Evolutionary conservation across 2,329 filamentous ascomycete species (phyloP).

Genomic region (Ceratocystis alfenasii): DNA sequence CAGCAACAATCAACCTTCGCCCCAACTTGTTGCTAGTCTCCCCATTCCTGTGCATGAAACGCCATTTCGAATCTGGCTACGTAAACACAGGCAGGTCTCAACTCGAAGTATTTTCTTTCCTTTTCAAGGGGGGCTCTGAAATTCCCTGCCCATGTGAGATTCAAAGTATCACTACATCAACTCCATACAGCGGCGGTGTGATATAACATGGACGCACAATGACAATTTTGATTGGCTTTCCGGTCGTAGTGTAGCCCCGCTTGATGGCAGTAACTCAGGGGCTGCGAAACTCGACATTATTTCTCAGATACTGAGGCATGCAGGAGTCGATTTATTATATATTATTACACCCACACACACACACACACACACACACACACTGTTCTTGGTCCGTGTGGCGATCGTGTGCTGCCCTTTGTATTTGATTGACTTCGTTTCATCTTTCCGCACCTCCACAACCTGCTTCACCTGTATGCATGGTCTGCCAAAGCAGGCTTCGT

Average conservation of each 20-base stretch:
- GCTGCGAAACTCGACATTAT: background rate
- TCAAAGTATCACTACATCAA: too few species aligned
- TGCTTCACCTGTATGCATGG: background rate
- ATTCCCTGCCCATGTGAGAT: background rate
- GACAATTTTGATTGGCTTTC: background rate
- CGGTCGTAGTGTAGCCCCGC: background rate
- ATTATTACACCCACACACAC: background rate
- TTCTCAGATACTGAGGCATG: background rate
- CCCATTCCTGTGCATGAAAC: background rate
- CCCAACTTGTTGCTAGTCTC: background rate
- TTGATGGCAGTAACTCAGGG: background rate
- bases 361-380: background rate
- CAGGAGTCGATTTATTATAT: background rate
- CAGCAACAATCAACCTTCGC: background rate
- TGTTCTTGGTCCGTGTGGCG: background rate
- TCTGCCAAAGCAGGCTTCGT: too few species aligned
- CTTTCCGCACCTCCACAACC: background rate
- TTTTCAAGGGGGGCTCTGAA: too few species aligned
- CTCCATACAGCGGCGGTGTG: too few species aligned
- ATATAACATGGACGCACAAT: background rate
- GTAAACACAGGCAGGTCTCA: background rate
- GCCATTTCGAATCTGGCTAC: background rate
- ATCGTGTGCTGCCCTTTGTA: background rate
- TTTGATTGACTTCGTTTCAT: conserved; percentile 6
- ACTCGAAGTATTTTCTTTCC: too few species aligned